phyloP scores from a whole-genome alignment of 768 basidiomycete species.

The Boletellus emodensis region DNA sequence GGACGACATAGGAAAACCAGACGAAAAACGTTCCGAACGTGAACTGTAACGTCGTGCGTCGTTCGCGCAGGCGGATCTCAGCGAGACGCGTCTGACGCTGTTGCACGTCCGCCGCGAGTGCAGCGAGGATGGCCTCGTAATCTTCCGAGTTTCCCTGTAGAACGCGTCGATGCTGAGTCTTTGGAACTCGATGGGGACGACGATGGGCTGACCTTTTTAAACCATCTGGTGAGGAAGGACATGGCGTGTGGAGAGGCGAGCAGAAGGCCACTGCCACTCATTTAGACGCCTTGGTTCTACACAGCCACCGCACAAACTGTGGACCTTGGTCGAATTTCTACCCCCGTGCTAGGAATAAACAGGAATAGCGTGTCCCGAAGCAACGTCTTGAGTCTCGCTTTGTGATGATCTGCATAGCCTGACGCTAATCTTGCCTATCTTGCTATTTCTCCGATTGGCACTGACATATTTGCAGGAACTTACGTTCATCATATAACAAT shows the following conservation, averaged over 20 bases:
- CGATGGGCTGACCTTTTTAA: constrained; percentile 22
- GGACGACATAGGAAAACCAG: constrained; percentile 68
- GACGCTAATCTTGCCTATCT: too few relatives aligned
- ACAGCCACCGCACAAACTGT: constrained; percentile 18
- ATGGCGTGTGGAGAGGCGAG: constrained; percentile 16
- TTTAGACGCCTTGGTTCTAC: constrained; percentile 9
- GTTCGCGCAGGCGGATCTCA: constrained; percentile 82
- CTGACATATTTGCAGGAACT: not conserved
- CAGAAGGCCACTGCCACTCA: constrained; percentile 5
- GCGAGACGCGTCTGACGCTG: constrained; percentile 70
- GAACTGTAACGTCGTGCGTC: constrained; percentile 69
- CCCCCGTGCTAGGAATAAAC: not conserved
- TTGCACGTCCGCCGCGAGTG: constrained; percentile 64
- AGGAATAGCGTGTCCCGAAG: not conserved
- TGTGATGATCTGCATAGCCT: too few relatives aligned
- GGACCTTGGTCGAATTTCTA: not conserved
- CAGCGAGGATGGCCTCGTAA: constrained; percentile 69
- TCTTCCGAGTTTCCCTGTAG: constrained; percentile 45
- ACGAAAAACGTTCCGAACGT: constrained; percentile 73
- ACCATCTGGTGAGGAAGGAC: constrained; percentile 29
- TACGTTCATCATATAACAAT: too few relatives aligned
- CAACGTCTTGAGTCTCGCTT: too few relatives aligned
- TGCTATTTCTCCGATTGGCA: not conserved
- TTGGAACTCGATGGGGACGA: not conserved
- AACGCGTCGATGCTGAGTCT: not conserved